Base-by-base conservation (phyloP, 192 early-diverging fungal genomes). In the Thamnidium elegans region DNA sequence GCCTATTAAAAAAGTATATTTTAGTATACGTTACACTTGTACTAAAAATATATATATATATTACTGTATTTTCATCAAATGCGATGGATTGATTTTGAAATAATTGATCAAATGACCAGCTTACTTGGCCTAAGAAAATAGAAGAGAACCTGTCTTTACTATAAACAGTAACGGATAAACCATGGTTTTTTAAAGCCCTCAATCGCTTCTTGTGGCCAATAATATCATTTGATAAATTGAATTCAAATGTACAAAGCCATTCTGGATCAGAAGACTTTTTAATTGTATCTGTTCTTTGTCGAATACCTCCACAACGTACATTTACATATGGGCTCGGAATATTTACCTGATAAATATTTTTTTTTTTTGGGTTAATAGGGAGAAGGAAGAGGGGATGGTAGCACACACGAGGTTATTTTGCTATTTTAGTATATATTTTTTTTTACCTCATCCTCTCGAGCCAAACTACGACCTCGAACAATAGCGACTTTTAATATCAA, bases 141-240 rank as follows among this genome's bases (percentile, higher is more conserved):
- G 80, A 82, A 20, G 68, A 58, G 50, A 90, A 81, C 46, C 84
- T 68, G 62, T 91, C 88, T 65, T 89, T 89, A 65, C 90, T 85
- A 78, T 83, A 90, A 15, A 88, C 78, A 39, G 78, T 75, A 7
- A 91, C 47, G 4, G 61, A 63, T 46, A 84, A 62, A 20, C 71
- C 61, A 8, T 71, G 45, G 13, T 78, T 67, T 26, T 72, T 58
- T 14, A 80, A 61, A 60, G 74, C 61, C 31, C 73, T 56, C 53
- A 76, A 39, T 48, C 61, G 17, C 6, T 14, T 46, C 11, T 50
- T 46, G 7, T 55, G 64, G 5, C 42, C 53, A n/a, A 39, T 51
- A 7, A 55, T 15, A 52, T 64, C 62, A 34, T 39, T 43, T 6
- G 46, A 62, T 26, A 87, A 67, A 17, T 72, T 72, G 64, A 88